These are phyloP conservation scores for Eucalyptus grandis DNA, from an alignment of 345 rosid species.

Conservation along the genomic window DNA sequence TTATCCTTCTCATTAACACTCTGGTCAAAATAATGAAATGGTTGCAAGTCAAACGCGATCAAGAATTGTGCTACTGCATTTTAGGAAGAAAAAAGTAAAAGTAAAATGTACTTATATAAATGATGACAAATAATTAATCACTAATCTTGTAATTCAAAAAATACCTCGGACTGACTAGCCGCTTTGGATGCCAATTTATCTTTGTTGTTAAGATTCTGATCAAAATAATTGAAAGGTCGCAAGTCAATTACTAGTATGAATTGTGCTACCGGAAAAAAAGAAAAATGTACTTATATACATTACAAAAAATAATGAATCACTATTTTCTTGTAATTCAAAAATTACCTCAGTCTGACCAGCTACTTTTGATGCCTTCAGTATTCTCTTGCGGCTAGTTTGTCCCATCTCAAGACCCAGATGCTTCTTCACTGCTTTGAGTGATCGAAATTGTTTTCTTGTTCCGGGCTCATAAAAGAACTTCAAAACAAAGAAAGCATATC, in stretches of 20 bases:
- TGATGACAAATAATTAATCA: not conserved
- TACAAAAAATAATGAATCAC: not conserved
- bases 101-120: not conserved
- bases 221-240: not conserved
- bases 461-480: not conserved
- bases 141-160: not conserved
- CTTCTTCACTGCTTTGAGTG: not conserved
- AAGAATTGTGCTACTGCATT: not conserved
- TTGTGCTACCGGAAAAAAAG: not conserved
- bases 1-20: not conserved
- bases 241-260: not conserved
- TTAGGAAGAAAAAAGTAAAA: not conserved
- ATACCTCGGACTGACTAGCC: not conserved
- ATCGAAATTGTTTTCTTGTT: not conserved
- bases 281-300: not conserved
- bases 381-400: not conserved
- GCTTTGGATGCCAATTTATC: not conserved
- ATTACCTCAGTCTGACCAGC: not conserved
- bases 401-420: not conserved
- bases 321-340: not conserved
- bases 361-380: not conserved
- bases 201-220: not conserved
- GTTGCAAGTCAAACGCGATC: not conserved
- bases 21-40: not conserved
- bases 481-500: not conserved